Evolutionary conservation across 2,329 filamentous ascomycete genomes (phyloP), one percentile per base, ranked within the genome.

Genomic region (Fusarium sp.): DNA sequence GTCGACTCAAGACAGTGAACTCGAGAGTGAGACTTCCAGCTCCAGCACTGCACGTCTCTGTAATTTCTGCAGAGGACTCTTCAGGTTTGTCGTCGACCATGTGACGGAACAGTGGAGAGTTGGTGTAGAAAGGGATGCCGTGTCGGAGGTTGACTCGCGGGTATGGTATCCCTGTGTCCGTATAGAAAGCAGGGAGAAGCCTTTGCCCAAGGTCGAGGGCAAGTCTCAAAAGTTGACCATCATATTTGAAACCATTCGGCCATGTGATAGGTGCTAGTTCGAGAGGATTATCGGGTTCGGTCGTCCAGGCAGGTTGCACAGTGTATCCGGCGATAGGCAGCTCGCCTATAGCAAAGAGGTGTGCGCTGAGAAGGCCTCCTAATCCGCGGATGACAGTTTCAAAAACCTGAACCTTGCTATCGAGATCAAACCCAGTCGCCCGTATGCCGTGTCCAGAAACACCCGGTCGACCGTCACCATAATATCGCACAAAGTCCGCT

Each of bases 341-440:
- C 59, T 97, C 94, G 34, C 94, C 96, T 23, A 94, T 85, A 13
- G 96, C 95, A 78, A 99, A 99, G 41, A 97, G 82, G 81, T 99
- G 96, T 3, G 95, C 94, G 75, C 94, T 97, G 69, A 99, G 81
- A 58, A 99, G 83, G 1, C 96, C 96, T 15, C 96, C 96, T 45
- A 97, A 88, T 16, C 95, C 96, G 61, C 96, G 88, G 72, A 99
- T 99, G 36, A 97, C 95, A 1, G 95, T 98, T 82, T 99, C 96
- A 76, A 99, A 99, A 38, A 99, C 93, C 81, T 99, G 95, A 3
- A 99, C 96, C 80, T 98, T 99, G 82, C 94, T 97, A 80, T 99
- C 95, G 40, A 97, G 83, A 78, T 99, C 93, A 75, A 99, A 99
- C 0, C 94, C 96, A 56, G 89, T 87, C 5, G 90, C 89, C 68